Base-by-base conservation (phyloP, 176 grass and related monocot genomes). In the Oryza meridionalis region DNA sequence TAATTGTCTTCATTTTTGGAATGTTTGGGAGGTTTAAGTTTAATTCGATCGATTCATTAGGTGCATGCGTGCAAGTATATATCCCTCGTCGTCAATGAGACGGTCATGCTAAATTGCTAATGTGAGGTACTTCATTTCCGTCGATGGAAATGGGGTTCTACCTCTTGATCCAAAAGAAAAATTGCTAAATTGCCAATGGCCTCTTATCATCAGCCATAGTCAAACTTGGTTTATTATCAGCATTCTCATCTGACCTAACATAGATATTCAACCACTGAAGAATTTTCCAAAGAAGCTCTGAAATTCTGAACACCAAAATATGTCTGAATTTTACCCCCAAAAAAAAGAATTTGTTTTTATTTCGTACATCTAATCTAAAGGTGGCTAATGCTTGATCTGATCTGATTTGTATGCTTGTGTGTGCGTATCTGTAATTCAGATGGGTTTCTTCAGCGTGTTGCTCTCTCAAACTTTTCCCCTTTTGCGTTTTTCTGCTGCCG, bases 371-470 rank as follows among this genome's bases (percentile, higher is more conserved):
- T 13, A 12, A 47, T 37, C 35, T 37, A 37, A 37, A 37, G 33
- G 33, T 35, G 33, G 33, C 33, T 35, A 35, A 5, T 37, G 35
- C 35, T 1, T 37, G 35, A 37, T 37, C 35, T 37, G 35, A 37
- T 37, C 35, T 37, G 35, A 37, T 37, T 5, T 37, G 35, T 37
- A 37, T 37, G 35, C 35, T 37, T 37, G 5, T 65, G 5, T 65
- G 67, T 45, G 44, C 67, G 21, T 37, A 22, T 40, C 37, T 58
- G 17, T 15, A 49, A 12, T 49, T 49, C 46, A 21, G 53, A 6
- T 58, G 81, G 75, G 63, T 80, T 70, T 58, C 75, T 88, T 88
- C 19, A 62, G 70, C 27, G 62, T 25, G 70, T 84, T 50, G 70
- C 76, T 64, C 47, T 50, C 4, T 45, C 25, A 16, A 8, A 5